Conservation (phyloP, 192 early-diverging fungal species). For the Kickxella alabastrina region DNA sequence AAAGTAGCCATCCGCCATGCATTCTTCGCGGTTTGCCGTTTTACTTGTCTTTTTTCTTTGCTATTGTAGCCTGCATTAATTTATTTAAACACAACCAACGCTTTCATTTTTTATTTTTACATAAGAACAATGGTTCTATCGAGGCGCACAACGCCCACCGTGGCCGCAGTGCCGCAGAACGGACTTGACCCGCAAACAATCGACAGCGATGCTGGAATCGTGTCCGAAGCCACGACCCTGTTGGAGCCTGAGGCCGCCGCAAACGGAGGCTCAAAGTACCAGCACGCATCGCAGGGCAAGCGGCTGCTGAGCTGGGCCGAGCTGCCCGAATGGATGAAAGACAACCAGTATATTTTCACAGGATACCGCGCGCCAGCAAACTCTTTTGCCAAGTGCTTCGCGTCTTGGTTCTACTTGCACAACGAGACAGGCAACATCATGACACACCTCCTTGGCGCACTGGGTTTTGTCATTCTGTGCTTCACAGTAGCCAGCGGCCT, state of each 20-base stretch:
- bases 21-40: too few species aligned
- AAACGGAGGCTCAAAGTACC: not conserved
- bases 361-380: slow-evolving; percentile 79
- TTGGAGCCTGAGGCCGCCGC: slow-evolving; percentile 3
- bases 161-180: not conserved
- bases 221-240: slow-evolving; percentile 3
- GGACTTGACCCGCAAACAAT: slow-evolving; percentile 5
- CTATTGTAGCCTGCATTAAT: too few species aligned
- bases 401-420: slow-evolving; percentile 77
- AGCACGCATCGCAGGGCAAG: slow-evolving; percentile 4
- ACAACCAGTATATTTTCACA: slow-evolving; percentile 72
- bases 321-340: slow-evolving; percentile 74
- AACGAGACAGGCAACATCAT: slow-evolving; percentile 95
- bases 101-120: not conserved
- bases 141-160: slow-evolving; percentile 13
- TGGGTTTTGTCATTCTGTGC: slow-evolving; percentile 55
- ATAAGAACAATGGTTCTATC: slow-evolving; percentile 26
- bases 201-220: slow-evolving; percentile 2
- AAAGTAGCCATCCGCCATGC: too few species aligned
- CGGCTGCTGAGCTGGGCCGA: slow-evolving; percentile 42
- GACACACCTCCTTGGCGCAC: slow-evolving; percentile 74
- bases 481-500: slow-evolving; percentile 48
- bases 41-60: not conserved
- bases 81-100: not conserved
- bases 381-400: slow-evolving; percentile 71